phyloP scores from a whole-genome alignment of 2,329 filamentous ascomycete species.

The Sporothrix brunneoviolacea region DNA sequence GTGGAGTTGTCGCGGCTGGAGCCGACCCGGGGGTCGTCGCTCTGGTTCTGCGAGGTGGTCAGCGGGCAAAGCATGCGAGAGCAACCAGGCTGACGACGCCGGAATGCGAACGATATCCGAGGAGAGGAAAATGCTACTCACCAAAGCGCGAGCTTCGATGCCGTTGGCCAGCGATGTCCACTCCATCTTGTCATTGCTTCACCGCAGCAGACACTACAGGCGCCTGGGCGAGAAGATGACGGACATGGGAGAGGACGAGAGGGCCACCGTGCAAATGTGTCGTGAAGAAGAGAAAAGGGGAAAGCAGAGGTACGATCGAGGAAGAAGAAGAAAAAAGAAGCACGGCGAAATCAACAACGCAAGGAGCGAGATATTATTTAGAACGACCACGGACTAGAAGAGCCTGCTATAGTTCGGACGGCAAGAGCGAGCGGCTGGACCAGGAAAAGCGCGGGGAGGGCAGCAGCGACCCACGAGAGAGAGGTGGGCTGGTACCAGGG shows the following conservation, averaged over 20 bases:
- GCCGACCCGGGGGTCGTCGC: conserved; percentile 35
- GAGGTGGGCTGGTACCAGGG: too few species aligned
- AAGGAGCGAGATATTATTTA: too few species aligned
- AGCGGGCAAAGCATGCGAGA: not conserved
- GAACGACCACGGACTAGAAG: too few species aligned
- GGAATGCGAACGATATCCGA: too few species aligned
- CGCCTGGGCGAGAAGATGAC: not conserved
- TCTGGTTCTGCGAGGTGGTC: conserved; percentile 22
- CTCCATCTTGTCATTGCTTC: conserved; percentile 16
- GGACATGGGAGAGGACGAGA: not conserved
- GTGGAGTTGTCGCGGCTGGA: conserved; percentile 37
- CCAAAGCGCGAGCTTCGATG: conserved; percentile 6
- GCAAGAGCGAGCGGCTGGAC: too few species aligned
- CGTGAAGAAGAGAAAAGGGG: not conserved
- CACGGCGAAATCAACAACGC: not conserved
- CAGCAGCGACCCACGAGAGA: too few species aligned
- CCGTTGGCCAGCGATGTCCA: conserved; percentile 11
- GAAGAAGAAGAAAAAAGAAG: not conserved
- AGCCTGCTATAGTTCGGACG: too few species aligned
- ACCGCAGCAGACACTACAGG: not conserved
- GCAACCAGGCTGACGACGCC: too few species aligned
- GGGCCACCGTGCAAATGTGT: too few species aligned
- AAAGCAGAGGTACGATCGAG: not conserved
- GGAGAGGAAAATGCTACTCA: not conserved
- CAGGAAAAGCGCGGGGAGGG: too few species aligned